Conservation (phyloP, 1,139 yeast genomes). For the Blastobotrys apis region DNA sequence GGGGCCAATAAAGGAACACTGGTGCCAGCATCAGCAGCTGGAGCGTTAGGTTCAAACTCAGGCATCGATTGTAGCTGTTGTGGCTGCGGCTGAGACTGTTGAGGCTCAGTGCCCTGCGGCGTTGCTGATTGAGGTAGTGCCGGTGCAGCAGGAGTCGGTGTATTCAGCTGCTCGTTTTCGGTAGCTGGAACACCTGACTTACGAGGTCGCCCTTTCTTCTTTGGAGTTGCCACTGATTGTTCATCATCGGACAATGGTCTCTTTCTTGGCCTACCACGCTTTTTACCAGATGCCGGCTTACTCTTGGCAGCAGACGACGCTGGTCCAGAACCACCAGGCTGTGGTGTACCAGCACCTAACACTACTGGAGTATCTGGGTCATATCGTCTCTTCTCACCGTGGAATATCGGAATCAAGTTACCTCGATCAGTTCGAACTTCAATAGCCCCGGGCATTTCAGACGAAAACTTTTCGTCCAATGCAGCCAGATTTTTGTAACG, state of each 20-base stretch:
- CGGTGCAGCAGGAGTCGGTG: neutral
- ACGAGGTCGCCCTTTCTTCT: slow-evolving; percentile 12
- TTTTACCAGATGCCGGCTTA: slow-evolving; percentile 16
- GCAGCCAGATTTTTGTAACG: slow-evolving; percentile 15
- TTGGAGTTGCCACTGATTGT: slow-evolving; percentile 2
- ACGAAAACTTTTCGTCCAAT: slow-evolving; percentile 23
- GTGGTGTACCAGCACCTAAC: slow-evolving; percentile 1
- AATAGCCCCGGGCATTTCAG: slow-evolving; percentile 27
- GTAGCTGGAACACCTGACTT: neutral
- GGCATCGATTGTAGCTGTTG: neutral
- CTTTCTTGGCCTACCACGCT: slow-evolving; percentile 34
- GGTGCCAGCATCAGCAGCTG: neutral
- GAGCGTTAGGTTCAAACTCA: neutral
- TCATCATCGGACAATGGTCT: slow-evolving; percentile 15
- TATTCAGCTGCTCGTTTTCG: neutral
- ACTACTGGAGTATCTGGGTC: slow-evolving; percentile 4
- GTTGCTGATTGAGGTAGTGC: neutral
- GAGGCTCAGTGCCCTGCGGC: neutral
- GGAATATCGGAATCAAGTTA: slow-evolving; percentile 19
- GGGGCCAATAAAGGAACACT: neutral
- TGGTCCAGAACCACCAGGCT: slow-evolving; percentile 5
- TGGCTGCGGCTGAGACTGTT: neutral
- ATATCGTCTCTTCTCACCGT: slow-evolving; percentile 21
- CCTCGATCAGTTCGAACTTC: slow-evolving; percentile 24
- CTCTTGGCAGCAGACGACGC: slow-evolving; percentile 5